Base-by-base conservation (phyloP, 371 early-diverging fungal species). In the Apophysomyces elegans region DNA sequence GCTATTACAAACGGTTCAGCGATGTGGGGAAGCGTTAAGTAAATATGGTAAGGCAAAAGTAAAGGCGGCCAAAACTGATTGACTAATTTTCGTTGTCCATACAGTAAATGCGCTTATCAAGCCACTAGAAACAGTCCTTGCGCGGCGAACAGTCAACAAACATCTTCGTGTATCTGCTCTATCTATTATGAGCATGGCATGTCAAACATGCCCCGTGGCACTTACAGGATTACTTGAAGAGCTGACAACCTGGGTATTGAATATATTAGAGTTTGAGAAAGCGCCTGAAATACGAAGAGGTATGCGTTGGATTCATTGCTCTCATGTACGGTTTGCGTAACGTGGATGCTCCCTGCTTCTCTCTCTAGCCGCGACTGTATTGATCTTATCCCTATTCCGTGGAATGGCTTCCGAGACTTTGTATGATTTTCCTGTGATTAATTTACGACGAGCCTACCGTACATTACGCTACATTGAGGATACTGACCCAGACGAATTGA, bases 1-100 rank as follows among this genome's bases (percentile, higher is more conserved):
- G 3, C 78, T 96, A 11, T 70, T 92, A 46, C 94, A 95, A 72
- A 94, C 93, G 0, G 87, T 95, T 13, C 91, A 91, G 63, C 84
- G 95, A 0, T 83, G 85, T 61, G 96, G 96, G 0, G 83, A 85
- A 58, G 92, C 88, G 11, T 84, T 95, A 13, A 86, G 87, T n/a
- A 88, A 90, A 67, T 93, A 94, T 68, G 82, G 91, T 76, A 73
- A 63, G 64, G 38, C 43, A 56, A 41, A 41, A 46, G 18, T 13
- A 37, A 9, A 35, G 4, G 43, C 18, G n/a, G 26, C 16, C 58
- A 12, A 54, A 7, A 7, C 54, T 35, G 41, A 41, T 13, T 56
- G 32, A 54, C 16, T 43, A 38, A 58, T 63, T 26, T 65, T 37
- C 9, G 7, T 26, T 47, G 32, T 62, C 32, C 32, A 2, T 26